Percentiles rank a stretch among this genome's conserved stretches.
phyloP scores from a whole-genome alignment of 139 green algal genomes.

The Micractinium conductrix region DNA sequence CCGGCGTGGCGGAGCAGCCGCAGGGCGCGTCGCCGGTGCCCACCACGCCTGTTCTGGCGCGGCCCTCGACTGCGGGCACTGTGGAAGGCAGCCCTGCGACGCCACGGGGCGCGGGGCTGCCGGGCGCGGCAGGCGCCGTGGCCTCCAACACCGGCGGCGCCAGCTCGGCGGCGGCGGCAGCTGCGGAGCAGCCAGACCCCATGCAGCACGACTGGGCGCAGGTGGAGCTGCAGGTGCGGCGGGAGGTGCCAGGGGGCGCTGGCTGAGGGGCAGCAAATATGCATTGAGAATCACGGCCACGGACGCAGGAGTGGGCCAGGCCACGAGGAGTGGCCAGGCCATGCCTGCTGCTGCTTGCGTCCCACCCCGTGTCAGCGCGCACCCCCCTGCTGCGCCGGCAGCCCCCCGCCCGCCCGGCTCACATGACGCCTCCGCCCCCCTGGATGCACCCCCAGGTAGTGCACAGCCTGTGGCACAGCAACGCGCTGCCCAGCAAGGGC shows the following conservation, averaged over 20 bases:
- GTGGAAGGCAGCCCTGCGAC: constrained; percentile 11
- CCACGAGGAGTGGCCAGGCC: too few relatives aligned
- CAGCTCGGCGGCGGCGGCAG: constrained; percentile 7
- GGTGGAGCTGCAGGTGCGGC: constrained; percentile 33
- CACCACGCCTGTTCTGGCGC: background rate
- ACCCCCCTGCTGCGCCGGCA: background rate
- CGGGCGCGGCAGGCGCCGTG: background rate
- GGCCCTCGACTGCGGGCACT: background rate
- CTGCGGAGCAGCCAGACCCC: constrained; percentile 31
- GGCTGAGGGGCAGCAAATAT: too few relatives aligned
- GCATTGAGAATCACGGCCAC: too few relatives aligned
- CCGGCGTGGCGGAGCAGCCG: background rate
- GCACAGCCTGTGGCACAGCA: constrained; percentile 39
- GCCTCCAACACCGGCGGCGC: background rate
- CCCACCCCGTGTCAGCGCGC: too few relatives aligned
- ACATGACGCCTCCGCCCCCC: too few relatives aligned
- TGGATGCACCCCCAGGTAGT: constrained; percentile 14
- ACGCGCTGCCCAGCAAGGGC: constrained; percentile 31
- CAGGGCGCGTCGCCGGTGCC: background rate
- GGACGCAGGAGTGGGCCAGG: too few relatives aligned
- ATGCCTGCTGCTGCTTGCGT: too few relatives aligned
- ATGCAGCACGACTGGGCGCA: constrained; percentile 52
- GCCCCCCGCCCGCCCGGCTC: background rate
- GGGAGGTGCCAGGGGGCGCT: too few relatives aligned
- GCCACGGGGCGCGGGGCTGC: background rate